Percentiles rank a stretch among this genome's conserved stretches.
Conservation (phyloP, 768 basidiomycete species). For the Naganishia randhawae region DNA sequence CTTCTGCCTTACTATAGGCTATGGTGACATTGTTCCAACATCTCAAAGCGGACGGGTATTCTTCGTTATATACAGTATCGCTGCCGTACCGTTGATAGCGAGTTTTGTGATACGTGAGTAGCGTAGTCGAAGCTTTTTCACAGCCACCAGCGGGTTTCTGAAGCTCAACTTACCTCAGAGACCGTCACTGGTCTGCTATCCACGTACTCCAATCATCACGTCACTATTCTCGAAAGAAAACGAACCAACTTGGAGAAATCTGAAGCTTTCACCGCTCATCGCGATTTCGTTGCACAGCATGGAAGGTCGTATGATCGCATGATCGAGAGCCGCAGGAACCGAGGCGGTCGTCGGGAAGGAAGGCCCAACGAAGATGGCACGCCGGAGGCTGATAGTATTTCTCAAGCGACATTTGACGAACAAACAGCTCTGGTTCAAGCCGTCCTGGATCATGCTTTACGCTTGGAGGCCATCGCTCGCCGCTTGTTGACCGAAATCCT, state of each 20-base stretch:
- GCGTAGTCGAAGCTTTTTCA: neutral
- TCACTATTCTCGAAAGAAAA: constrained; percentile 25
- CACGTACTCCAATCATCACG: constrained; percentile 37
- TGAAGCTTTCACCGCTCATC: constrained; percentile 39
- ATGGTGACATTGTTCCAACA: constrained; percentile 45
- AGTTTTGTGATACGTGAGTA: constrained; percentile 44
- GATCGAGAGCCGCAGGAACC: neutral
- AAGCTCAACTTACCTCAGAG: constrained; percentile 22
- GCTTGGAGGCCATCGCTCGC: constrained; percentile 44
- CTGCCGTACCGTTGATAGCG: constrained; percentile 50
- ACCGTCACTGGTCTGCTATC: constrained; percentile 34
- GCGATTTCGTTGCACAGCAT: constrained; percentile 39
- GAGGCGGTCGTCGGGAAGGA: neutral
- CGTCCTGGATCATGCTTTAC: constrained; percentile 33
- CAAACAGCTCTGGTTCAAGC: neutral
- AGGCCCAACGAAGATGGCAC: neutral
- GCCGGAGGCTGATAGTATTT: neutral
- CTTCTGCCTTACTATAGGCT: constrained; percentile 38
- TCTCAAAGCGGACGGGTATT: constrained; percentile 44
- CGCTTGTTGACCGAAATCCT: constrained; percentile 44
- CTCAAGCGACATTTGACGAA: constrained; percentile 6
- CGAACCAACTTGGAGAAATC: constrained; percentile 23
- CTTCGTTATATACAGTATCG: constrained; percentile 47
- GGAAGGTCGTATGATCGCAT: constrained; percentile 31
- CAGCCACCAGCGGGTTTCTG: constrained; percentile 33